A percentile compares a stretch with the other conserved stretches of the same genome.
phyloP scores from a whole-genome alignment of 1,284 basidiomycete genomes.

The Ganoderma leucocontextum region DNA sequence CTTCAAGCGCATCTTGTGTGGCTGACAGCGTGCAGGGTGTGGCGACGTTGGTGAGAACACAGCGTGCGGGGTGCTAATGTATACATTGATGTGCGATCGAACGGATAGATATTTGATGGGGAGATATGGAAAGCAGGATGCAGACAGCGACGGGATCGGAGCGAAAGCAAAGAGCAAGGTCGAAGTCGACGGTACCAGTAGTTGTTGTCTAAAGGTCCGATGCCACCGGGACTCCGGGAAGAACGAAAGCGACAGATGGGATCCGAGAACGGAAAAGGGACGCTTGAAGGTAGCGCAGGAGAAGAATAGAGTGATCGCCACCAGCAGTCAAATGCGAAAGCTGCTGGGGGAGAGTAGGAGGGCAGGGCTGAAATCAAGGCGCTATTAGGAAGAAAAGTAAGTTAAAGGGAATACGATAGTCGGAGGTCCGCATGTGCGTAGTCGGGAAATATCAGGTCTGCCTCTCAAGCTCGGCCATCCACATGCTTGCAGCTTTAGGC shows the following conservation, averaged over 20 bases:
- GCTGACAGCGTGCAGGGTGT: background rate
- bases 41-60: background rate
- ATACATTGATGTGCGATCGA: background rate
- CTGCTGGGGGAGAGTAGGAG: background rate
- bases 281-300: background rate
- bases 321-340: background rate
- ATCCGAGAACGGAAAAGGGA: background rate
- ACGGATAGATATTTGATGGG: background rate
- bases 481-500: constrained; percentile 28
- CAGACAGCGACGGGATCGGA: background rate
- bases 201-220: constrained; percentile 10
- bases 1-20: background rate
- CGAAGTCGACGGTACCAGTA: background rate
- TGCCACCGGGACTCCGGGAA: constrained; percentile 4
- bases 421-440: background rate
- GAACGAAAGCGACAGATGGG: background rate
- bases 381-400: background rate
- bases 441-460: constrained; percentile 14
- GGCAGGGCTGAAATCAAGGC: background rate
- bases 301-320: background rate
- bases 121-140: background rate
- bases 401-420: constrained; percentile 5
- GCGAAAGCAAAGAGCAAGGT: background rate
- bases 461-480: constrained; percentile 36
- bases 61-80: background rate